phyloP scores from a whole-genome alignment of 805 yeast genomes.

The Candida ovalis region DNA sequence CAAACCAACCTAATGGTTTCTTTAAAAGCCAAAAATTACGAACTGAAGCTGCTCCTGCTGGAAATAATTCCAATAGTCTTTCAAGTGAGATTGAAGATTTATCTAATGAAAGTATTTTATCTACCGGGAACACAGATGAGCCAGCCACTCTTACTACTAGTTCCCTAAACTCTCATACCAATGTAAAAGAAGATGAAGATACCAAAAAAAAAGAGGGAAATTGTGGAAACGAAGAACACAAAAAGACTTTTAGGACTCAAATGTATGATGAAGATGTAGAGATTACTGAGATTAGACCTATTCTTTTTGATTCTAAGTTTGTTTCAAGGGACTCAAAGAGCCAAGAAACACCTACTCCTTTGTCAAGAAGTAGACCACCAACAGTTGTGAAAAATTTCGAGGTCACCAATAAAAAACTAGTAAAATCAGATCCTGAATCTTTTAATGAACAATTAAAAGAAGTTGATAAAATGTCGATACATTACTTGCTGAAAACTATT shows the following conservation, averaged over 20 bases:
- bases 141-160: background rate
- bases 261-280: slow-evolving; percentile 1
- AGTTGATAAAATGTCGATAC: slow-evolving; percentile 13
- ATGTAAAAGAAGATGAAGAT: background rate
- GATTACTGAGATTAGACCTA: slow-evolving; percentile 1
- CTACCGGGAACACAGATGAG: background rate
- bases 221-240: background rate
- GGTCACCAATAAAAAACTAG: too few relatives aligned
- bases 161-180: background rate
- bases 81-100: background rate
- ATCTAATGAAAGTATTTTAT: background rate
- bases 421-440: background rate
- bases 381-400: background rate
- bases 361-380: background rate
- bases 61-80: background rate
- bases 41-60: background rate
- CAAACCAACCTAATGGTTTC: background rate
- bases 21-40: background rate
- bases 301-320: background rate
- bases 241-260: background rate
- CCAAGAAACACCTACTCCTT: slow-evolving; percentile 3
- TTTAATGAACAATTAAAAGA: background rate
- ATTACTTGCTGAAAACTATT: slow-evolving; percentile 19
- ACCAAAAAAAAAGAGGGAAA: background rate
- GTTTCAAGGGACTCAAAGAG: background rate